phyloP scores from a whole-genome alignment of 2,329 filamentous ascomycete species.

The Bimuria novae-zelandiae region DNA sequence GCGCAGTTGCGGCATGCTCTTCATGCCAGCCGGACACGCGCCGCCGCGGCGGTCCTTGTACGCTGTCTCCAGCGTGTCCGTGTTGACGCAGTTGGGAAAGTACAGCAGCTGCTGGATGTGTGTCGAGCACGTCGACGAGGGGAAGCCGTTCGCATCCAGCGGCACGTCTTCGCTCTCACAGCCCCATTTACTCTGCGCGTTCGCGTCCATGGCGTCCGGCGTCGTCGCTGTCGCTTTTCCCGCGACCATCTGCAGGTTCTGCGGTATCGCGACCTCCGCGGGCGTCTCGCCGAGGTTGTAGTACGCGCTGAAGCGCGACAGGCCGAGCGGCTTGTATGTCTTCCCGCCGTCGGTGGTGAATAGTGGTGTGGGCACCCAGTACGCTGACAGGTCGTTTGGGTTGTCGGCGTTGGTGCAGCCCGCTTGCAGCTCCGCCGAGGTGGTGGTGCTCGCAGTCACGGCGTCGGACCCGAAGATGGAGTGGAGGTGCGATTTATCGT shows the following conservation, averaged over 20 bases:
- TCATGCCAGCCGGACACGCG: conserved; percentile 51
- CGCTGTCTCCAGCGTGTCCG: conserved; percentile 37
- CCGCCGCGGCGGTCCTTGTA: conserved; percentile 42
- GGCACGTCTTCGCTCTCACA: conserved; percentile 29
- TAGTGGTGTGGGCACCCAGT: conserved; percentile 54
- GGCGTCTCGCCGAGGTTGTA: conserved; percentile 50
- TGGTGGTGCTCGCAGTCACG: conserved; percentile 46
- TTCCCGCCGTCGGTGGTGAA: conserved; percentile 43
- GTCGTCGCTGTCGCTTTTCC: conserved; percentile 46
- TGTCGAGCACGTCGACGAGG: conserved; percentile 46
- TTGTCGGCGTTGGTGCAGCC: conserved; percentile 54
- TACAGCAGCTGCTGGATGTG: conserved; percentile 52
- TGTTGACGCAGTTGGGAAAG: conserved; percentile 53
- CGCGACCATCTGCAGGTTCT: conserved; percentile 50
- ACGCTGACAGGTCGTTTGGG: conserved; percentile 54
- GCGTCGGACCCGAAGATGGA: conserved; percentile 53
- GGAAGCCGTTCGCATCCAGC: conserved; percentile 35
- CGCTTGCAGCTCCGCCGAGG: conserved; percentile 45
- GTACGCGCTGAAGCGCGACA: conserved; percentile 53
- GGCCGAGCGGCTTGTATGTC: conserved; percentile 38
- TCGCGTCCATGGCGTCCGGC: conserved; percentile 21
- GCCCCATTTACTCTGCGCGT: conserved; percentile 33
- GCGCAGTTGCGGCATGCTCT: conserved; percentile 54
- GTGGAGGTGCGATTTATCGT: conserved; percentile 49
- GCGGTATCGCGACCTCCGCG: conserved; percentile 53